These are phyloP conservation scores for Hebeloma cylindrosporum DNA, from an alignment of 768 basidiomycete species.

Conservation along the genomic window DNA sequence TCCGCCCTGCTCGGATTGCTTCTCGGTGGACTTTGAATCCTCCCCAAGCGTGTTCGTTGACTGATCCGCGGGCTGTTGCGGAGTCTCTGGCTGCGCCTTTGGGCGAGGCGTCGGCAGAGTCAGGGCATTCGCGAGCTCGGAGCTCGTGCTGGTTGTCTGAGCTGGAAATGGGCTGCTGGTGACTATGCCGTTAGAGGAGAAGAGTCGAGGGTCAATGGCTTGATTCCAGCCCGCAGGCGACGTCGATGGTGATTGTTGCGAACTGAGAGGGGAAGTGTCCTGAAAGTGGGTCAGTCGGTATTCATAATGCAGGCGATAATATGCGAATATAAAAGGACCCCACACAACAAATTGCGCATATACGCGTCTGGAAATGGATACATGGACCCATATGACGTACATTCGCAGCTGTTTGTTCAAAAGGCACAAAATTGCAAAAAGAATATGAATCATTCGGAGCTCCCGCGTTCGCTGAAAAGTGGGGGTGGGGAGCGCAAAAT, in stretches of 20 bases:
- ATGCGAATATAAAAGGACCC: background rate
- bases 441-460: too few relatives aligned
- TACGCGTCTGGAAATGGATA: too few relatives aligned
- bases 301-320: background rate
- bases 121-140: constrained; percentile 50
- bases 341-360: background rate
- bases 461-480: too few relatives aligned
- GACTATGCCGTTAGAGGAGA: constrained; percentile 4
- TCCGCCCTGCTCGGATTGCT: background rate
- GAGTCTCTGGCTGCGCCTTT: background rate
- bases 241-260: background rate
- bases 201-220: constrained; percentile 21
- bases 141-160: constrained; percentile 35
- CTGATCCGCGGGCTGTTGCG: background rate
- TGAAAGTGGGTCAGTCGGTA: background rate
- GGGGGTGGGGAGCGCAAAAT: too few relatives aligned
- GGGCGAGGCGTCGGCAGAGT: constrained; percentile 30
- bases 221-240: constrained; percentile 10
- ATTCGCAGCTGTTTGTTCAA: too few relatives aligned
- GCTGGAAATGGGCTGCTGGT: constrained; percentile 29
- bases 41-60: background rate
- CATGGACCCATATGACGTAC: background rate
- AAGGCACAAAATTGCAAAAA: too few relatives aligned
- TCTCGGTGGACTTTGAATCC: too few relatives aligned
- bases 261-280: background rate